Base-by-base conservation (phyloP, 148 eudicot species). In the Simmondsia chinensis region DNA sequence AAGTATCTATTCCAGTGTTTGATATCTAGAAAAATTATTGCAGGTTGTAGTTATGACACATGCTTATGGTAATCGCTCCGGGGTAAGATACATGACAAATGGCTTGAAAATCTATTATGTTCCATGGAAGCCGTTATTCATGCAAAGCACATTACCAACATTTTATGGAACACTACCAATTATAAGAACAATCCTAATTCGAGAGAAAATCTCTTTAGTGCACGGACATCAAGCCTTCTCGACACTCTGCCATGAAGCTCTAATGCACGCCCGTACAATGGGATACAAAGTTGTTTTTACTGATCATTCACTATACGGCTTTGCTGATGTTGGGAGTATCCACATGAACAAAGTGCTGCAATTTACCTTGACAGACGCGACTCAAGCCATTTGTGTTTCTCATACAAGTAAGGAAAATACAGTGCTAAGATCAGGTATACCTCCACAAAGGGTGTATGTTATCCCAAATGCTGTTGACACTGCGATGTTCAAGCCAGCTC, bases 171-270 rank as follows among this genome's bases (percentile, higher is more conserved):
- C 97, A 37, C 83, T 89, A 63, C 85, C 97, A 21, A 84, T 89
- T 38, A 57, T 77, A 39, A 71, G 97, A 51, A 85, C 82, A 13
- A 85, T 89, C 42, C 69, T 89, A 33, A 73, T 84, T 32, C 79
- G 95, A 39, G 95, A 89, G 63, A 81, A 55, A 46, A 89, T 89
- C 59, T 71, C 97, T 0, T 54, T 89, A 62, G 95, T 89, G 44
- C 97, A 89, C 61, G 97, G 97, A 33, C 97, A 89, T 59, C 97
- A 89, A 74, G 95, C 97, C 56, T 89, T 89, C 59, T 89, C 97
- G 52, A 89, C 97, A 61, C 77, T 89, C 7, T 89, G 97, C 46
- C 94, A 89, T 52, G 97, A 89, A 74, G 95, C 95, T 64, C 49
- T 89, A 33, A 89, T 89, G 97, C 95, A 89, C 17, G 95, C 95